phyloP scores from a whole-genome alignment of 1,139 yeast species.

The Blastobotrys persicus region DNA sequence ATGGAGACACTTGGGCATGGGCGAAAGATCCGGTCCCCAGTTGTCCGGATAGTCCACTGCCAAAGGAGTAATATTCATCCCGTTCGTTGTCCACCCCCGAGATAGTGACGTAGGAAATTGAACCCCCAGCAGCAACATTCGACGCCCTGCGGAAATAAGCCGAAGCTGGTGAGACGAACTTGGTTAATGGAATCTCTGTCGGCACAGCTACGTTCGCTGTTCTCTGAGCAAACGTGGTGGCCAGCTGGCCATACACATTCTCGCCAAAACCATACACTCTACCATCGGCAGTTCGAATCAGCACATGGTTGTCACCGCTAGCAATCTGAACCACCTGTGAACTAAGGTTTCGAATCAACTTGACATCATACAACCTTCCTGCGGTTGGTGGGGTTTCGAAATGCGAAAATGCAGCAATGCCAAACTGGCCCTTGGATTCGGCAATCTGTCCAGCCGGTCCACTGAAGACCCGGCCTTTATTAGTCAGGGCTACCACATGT shows the following conservation, averaged over 20 bases:
- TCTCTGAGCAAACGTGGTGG: slow-evolving; percentile 61
- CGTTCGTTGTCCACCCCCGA: slow-evolving; percentile 21
- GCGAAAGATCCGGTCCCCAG: slow-evolving; percentile 73
- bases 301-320: slow-evolving; percentile 69
- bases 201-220: slow-evolving; percentile 74
- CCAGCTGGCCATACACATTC: slow-evolving; percentile 79
- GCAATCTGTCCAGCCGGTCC: slow-evolving; percentile 51
- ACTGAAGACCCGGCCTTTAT: slow-evolving; percentile 62
- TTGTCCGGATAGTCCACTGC: slow-evolving; percentile 86
- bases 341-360: slow-evolving; percentile 30
- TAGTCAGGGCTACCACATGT: slow-evolving; percentile 64
- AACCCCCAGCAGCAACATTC: slow-evolving; percentile 66
- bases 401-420: slow-evolving; percentile 70
- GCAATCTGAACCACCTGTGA: slow-evolving; percentile 55
- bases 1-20: slow-evolving; percentile 72
- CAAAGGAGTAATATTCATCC: slow-evolving; percentile 51
- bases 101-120: slow-evolving; percentile 52
- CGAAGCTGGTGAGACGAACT: neutral
- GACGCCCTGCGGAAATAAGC: slow-evolving; percentile 28
- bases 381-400: slow-evolving; percentile 50
- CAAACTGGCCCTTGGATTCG: slow-evolving; percentile 73
- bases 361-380: slow-evolving; percentile 40
- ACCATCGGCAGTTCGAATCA: slow-evolving; percentile 63
- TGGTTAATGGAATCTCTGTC: slow-evolving; percentile 32
- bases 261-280: slow-evolving; percentile 81